Percentiles rank a stretch among this genome's conserved stretches.
Conservation (phyloP, 2,329 filamentous ascomycete genomes). For the Periconia sp. region DNA sequence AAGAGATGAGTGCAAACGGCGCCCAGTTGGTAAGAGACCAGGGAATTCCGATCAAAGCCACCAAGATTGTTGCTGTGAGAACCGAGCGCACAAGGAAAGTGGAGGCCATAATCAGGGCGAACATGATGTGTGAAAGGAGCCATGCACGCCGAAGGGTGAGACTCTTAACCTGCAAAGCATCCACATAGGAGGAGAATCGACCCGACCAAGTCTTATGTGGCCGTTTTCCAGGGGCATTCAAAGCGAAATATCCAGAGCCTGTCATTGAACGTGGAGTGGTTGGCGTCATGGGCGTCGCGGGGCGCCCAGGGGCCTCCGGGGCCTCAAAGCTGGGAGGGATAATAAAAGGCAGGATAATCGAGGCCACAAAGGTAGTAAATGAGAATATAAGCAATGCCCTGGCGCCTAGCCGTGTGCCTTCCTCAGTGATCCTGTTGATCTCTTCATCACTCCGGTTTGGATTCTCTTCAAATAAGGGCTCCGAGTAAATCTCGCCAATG, state of each 20-base stretch:
- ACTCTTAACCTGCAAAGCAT: constrained; percentile 72
- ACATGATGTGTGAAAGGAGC: constrained; percentile 83
- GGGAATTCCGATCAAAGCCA: constrained; percentile 81
- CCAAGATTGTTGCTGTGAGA: constrained; percentile 71
- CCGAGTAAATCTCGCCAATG: constrained; percentile 88
- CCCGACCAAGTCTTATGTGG: constrained; percentile 25
- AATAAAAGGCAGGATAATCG: constrained; percentile 82
- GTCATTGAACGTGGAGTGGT: constrained; percentile 36
- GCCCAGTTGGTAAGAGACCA: constrained; percentile 96
- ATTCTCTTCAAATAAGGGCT: constrained; percentile 75
- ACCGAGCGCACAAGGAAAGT: constrained; percentile 78
- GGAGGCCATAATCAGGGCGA: constrained; percentile 77
- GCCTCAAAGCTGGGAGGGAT: constrained; percentile 75
- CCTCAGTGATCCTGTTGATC: constrained; percentile 78
- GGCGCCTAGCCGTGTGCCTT: constrained; percentile 82
- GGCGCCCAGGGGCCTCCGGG: constrained; percentile 40
- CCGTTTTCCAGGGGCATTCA: constrained; percentile 19
- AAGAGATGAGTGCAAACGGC: constrained; percentile 91
- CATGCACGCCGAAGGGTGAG: constrained; percentile 87
- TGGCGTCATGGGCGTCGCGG: constrained; percentile 46
- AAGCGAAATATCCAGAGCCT: constrained; percentile 37
- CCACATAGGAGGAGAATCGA: constrained; percentile 47
- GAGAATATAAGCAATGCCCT: constrained; percentile 89
- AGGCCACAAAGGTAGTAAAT: constrained; percentile 77
- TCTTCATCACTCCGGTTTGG: constrained; percentile 76